A percentile compares a stretch with the other conserved stretches of the same genome.
These are phyloP conservation scores for Solanum hybrid DNA, from an alignment of 305 asterid genomes.

Conservation along the genomic window DNA sequence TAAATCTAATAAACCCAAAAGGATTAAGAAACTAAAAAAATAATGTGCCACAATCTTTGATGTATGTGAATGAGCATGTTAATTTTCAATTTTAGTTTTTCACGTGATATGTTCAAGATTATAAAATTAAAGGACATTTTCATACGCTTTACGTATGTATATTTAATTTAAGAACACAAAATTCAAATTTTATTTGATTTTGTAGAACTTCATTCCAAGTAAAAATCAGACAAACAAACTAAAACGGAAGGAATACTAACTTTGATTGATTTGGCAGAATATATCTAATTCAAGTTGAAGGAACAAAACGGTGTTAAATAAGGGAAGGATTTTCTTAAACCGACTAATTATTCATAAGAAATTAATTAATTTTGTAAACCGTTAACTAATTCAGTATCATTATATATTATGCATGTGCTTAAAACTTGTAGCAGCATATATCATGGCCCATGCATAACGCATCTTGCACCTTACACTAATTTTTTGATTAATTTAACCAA, in stretches of 20 bases:
- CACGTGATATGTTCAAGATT: background rate
- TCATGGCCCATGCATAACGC: conserved; percentile 13
- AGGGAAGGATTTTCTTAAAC: background rate
- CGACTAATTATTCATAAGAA: background rate
- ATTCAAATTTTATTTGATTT: background rate
- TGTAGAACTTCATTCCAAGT: background rate
- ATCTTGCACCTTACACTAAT: background rate
- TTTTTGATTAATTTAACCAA: background rate
- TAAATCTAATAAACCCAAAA: background rate
- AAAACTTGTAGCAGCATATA: background rate
- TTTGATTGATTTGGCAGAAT: background rate
- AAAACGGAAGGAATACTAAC: background rate
- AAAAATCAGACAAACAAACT: background rate
- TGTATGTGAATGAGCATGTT: background rate
- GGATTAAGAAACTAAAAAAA: background rate
- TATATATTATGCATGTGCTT: background rate
- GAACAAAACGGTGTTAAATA: background rate
- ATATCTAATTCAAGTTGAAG: background rate
- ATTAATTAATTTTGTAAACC: background rate
- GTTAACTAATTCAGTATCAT: background rate
- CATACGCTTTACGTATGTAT: background rate
- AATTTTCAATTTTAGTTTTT: background rate
- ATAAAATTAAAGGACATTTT: background rate
- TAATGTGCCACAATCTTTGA: background rate
- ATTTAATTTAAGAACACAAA: background rate